Percentiles rank a stretch among this genome's conserved stretches.
Evolutionary conservation across 2,329 filamentous ascomycete species (phyloP).

Genomic region (Elsinoe australis): DNA sequence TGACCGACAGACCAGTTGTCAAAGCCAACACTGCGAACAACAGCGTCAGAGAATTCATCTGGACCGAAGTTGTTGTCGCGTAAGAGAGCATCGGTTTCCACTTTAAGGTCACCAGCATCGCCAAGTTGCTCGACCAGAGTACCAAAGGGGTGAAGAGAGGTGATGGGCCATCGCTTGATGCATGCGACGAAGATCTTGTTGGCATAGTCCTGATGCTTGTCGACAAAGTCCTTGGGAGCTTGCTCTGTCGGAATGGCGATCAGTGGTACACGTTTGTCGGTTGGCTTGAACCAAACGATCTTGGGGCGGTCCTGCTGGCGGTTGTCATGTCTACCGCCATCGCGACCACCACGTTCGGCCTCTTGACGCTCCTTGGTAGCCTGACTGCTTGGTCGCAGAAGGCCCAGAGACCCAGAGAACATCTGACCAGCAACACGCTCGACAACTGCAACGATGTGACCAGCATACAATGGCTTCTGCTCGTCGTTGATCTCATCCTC

Average conservation of each 20-base stretch:
- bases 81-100: slow-evolving; percentile 93
- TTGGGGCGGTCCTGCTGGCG: slow-evolving; percentile 94
- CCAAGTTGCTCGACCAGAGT: slow-evolving; percentile 95
- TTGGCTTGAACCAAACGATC: slow-evolving; percentile 99
- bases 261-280: slow-evolving; percentile 94
- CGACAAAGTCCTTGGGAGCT: slow-evolving; percentile 93
- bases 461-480: slow-evolving; percentile 93
- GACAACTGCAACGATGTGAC: slow-evolving; percentile 93
- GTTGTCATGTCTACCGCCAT: slow-evolving; percentile 63
- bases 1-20: slow-evolving; percentile 84
- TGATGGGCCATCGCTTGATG: slow-evolving; percentile 99
- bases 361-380: slow-evolving; percentile 99
- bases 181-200: slow-evolving; percentile 97
- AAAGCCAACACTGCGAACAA: slow-evolving; percentile 82
- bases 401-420: slow-evolving; percentile 90
- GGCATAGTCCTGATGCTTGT: slow-evolving; percentile 95
- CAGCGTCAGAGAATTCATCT: slow-evolving; percentile 95
- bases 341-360: slow-evolving; percentile 84
- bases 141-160: slow-evolving; percentile 96
- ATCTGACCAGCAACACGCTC: slow-evolving; percentile 96
- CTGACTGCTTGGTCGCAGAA: slow-evolving; percentile 92
- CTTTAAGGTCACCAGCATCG: slow-evolving; percentile 93
- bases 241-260: slow-evolving; percentile 98
- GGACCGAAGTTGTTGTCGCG: slow-evolving; percentile 98
- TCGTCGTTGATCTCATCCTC: slow-evolving; percentile 99